Evolutionary conservation across 1,284 basidiomycete species (phyloP).

Genomic region (Marasmius oreades): DNA sequence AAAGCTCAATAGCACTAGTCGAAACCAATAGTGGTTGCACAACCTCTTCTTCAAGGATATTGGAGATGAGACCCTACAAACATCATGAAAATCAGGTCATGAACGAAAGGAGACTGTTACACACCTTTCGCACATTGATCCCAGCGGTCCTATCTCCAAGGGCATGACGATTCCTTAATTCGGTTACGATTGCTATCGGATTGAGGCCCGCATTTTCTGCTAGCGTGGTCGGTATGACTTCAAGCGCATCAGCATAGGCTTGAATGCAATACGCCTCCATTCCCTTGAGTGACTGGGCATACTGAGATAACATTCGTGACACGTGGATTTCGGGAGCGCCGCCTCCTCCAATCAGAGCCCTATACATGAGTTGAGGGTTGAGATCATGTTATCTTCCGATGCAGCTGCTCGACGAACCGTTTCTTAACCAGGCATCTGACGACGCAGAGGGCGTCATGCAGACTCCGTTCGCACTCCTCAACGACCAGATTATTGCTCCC

Average conservation of each 20-base stretch:
- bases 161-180: conserved; percentile 95
- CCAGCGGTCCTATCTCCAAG: conserved; percentile 93
- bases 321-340: conserved; percentile 99
- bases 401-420: conserved; percentile 51
- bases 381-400: conserved; percentile 7
- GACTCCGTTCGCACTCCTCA: conserved; percentile 95
- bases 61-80: conserved; percentile 85
- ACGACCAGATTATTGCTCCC: conserved; percentile 93
- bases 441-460: conserved; percentile 98
- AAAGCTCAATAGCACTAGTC: conserved; percentile 92
- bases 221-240: conserved; percentile 96
- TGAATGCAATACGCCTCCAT: conserved; percentile 99
- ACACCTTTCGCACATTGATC: conserved; percentile 95
- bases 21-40: conserved; percentile 95
- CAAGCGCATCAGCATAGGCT: conserved; percentile 96
- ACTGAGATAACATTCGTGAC: conserved; percentile 89
- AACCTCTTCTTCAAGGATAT: conserved; percentile 96
- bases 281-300: conserved; percentile 92
- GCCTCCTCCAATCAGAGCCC: conserved; percentile 94
- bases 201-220: conserved; percentile 99
- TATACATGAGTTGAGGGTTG: conserved; percentile 28
- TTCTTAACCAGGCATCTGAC: conserved; percentile 99
- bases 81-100: not conserved
- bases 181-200: conserved; percentile 97
- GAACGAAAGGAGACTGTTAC: conserved; percentile 18